These are phyloP conservation scores for Leucocoprinus sp. DNA, from an alignment of 768 basidiomycete genomes.

Conservation along the genomic window DNA sequence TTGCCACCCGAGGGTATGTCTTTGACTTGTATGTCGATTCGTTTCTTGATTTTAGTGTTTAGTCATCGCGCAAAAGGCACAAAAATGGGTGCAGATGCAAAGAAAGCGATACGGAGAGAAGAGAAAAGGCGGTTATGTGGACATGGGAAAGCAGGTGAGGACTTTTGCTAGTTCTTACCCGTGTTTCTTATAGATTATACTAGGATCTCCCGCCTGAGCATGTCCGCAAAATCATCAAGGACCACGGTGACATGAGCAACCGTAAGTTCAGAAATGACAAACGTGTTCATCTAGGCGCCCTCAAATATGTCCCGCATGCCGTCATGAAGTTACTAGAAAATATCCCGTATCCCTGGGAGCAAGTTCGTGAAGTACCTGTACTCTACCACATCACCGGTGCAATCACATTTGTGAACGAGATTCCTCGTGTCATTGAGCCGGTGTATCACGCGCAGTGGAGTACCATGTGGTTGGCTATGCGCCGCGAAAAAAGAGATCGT, in stretches of 20 bases:
- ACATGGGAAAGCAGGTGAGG: slow-evolving; percentile 87
- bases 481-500: slow-evolving; percentile 96
- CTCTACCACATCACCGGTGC: slow-evolving; percentile 99
- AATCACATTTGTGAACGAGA: slow-evolving; percentile 98
- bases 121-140: slow-evolving; percentile 80
- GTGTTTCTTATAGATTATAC: slow-evolving; percentile 14
- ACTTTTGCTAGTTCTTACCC: neutral
- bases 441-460: slow-evolving; percentile 99
- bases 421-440: slow-evolving; percentile 94
- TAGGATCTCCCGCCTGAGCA: slow-evolving; percentile 96
- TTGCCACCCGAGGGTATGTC: slow-evolving; percentile 39
- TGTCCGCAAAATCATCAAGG: slow-evolving; percentile 98
- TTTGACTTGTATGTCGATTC: slow-evolving; percentile 3
- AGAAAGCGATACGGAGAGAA: slow-evolving; percentile 88
- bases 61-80: slow-evolving; percentile 83
- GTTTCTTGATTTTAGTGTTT: slow-evolving; percentile 16
- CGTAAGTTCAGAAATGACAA: slow-evolving; percentile 99
- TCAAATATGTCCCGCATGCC: slow-evolving; percentile 98
- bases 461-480: slow-evolving; percentile 99
- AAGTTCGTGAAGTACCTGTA: slow-evolving; percentile 98
- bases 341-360: slow-evolving; percentile 97
- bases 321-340: slow-evolving; percentile 99
- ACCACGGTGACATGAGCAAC: slow-evolving; percentile 99
- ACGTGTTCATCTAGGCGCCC: slow-evolving; percentile 95
- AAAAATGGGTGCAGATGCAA: slow-evolving; percentile 96